Base-by-base conservation (phyloP, 345 rosid species). In the Ceriops tagal region DNA sequence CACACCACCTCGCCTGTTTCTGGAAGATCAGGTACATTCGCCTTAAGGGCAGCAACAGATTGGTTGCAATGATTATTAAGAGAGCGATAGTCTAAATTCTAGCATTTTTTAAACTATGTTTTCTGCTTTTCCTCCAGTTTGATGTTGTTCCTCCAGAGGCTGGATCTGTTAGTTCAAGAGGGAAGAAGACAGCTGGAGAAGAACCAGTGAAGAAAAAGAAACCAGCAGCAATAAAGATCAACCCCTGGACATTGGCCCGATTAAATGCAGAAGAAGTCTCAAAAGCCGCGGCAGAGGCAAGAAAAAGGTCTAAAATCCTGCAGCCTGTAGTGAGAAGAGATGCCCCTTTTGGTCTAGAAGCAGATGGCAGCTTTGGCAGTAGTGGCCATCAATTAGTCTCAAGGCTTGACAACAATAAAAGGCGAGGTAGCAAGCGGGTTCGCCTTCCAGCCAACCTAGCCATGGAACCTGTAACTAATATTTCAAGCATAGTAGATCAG, bases 91-190 rank as follows among this genome's bases (percentile, higher is more conserved):
- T 55, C 58, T 55, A n/a, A n/a, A 21, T 55, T 26, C 28, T 26
- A 3, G 58, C 9, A 16, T 21, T 68, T 15, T 69, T 22, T 71
- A 28, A 51, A 10, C 22, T 56, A 20, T 9, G 19, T 57, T 67
- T 69, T 39, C 56, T 55, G 31, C 70, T 53, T 67, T 74, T 76
- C 30, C 57, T 70, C 6, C 82, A 95, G 99, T 92, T 95, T 79
- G 99, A 95, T 74, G 99, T 95, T 66, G 97, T 95, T 71, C 99
- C 99, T 65, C 98, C 98, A 0, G 98, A 95, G 70, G 90, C 92
- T 58, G 96, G 81, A 43, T 92, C 99, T 16, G 92, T 92, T 28
- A 90, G 98, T 76, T 95, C 99, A 31, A 84, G 81, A 20, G 97
- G 99, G 71, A 88, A 89, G 77, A 90, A 83, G 83, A 69, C 79